phyloP scores from a whole-genome alignment of 495 filamentous ascomycete genomes.

The Trichoderma virens region DNA sequence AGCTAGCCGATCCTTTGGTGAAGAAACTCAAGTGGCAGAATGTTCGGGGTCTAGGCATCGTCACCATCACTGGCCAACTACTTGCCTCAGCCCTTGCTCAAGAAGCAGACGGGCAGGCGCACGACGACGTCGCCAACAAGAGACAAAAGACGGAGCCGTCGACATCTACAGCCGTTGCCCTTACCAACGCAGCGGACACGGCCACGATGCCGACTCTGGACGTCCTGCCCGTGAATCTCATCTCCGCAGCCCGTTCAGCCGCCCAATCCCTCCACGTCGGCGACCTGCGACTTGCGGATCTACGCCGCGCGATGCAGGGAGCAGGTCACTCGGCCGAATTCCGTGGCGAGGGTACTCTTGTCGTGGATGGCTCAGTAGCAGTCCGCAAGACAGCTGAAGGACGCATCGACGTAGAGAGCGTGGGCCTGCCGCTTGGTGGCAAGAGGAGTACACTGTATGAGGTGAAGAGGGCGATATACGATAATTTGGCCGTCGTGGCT shows the following conservation, averaged over 20 bases:
- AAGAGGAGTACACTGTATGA: conserved; percentile 56
- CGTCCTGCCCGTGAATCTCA: conserved; percentile 65
- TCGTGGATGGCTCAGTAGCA: conserved; percentile 80
- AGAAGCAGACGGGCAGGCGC: conserved; percentile 23
- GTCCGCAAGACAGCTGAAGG: conserved; percentile 85
- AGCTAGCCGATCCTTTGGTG: conserved; percentile 73
- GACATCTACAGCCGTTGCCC: conserved; percentile 28
- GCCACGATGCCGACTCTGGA: conserved; percentile 58
- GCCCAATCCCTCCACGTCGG: conserved; percentile 91
- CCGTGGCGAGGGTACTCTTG: conserved; percentile 80
- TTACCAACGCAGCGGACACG: conserved; percentile 11
- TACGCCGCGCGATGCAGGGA: conserved; percentile 73
- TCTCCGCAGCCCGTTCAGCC: conserved; percentile 65
- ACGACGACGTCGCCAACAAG: conserved; percentile 50
- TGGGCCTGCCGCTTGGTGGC: conserved; percentile 42
- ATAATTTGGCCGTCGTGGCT: conserved; percentile 71
- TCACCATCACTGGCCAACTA: conserved; percentile 67
- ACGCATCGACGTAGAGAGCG: conserved; percentile 81
- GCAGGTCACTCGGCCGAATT: conserved; percentile 88
- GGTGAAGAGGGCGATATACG: conserved; percentile 76
- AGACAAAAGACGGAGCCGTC: conserved; percentile 49
- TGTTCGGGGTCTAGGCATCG: conserved; percentile 79
- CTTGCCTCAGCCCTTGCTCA: conserved; percentile 26
- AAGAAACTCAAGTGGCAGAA: conserved; percentile 90
- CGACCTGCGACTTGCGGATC: conserved; percentile 80